Evolutionary conservation across 2,329 filamentous ascomycete species (phyloP), one percentile per base, ranked within the genome.

Genomic region (Cytospora piceae): DNA sequence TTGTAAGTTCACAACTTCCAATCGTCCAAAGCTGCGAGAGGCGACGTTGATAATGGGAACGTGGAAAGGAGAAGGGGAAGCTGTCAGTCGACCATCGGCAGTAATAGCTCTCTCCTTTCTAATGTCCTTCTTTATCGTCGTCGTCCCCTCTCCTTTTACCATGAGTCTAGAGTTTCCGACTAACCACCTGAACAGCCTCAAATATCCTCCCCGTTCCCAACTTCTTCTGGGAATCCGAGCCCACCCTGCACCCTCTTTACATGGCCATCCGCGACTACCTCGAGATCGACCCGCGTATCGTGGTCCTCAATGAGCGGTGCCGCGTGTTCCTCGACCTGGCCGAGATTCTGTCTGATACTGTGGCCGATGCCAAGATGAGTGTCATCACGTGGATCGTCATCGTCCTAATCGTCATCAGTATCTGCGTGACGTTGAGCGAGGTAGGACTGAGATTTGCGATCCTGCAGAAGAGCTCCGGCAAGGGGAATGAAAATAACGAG

Each of bases 161-260:
- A 46, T 17, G 42, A n/a, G n/a, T 24, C 3, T 49, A 24, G 22
- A 8, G n/a, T 14, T 4, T 14, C 11, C 12, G 4, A n/a, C 46
- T 49, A 22, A 49, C n/a, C 57, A 37, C 49, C 42, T 14, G 5
- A 61, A 52, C 71, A 96, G 93, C 93, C 67, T 96, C 92, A 24
- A 98, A 98, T 75, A 94, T 97, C 76, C 90, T 97, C 65, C 94
- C 97, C 77, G 93, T 96, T 0, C 94, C 94, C 67, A 96, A 94
- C 76, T 97, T 97, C 84, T 96, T 98, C 84, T 99, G 95, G 95
- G 94, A 98, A 76, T 92, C 92, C 14, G 95, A 99, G 75, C 95
- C 95, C 22, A 97, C 93, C 0, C 84, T 99, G 0, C 93, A 97
- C 75, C 95, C 95, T 0, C 88, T 99, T 32, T 99, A 99, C 80